Conservation (phyloP, 2,329 filamentous ascomycete genomes). For the Colletotrichum australisinense region DNA sequence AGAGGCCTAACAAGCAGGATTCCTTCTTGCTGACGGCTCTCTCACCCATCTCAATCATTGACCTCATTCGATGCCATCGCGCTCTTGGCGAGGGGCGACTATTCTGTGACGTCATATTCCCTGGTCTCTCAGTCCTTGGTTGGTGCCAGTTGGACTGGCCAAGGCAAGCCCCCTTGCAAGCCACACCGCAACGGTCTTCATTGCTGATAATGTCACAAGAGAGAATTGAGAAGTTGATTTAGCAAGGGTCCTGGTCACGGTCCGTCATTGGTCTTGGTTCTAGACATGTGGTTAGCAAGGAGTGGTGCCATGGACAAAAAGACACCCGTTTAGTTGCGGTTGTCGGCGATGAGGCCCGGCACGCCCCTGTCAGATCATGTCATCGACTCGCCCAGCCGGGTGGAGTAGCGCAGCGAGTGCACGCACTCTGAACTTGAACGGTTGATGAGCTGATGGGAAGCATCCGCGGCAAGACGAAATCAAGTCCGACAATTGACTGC, state of each 20-base stretch:
- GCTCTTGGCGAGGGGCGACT: constrained; percentile 14
- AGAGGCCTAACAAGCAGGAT: background rate
- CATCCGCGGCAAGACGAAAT: too few relatives aligned
- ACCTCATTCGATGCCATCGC: constrained; percentile 25
- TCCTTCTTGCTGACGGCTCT: background rate
- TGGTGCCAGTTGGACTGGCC: constrained; percentile 14
- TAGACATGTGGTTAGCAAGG: background rate
- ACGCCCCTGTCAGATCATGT: background rate
- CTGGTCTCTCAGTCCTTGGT: constrained; percentile 9
- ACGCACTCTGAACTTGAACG: too few relatives aligned
- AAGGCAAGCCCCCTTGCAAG: constrained; percentile 28
- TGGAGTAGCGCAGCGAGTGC: too few relatives aligned
- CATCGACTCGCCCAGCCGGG: too few relatives aligned
- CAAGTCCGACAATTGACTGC: too few relatives aligned
- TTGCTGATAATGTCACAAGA: background rate
- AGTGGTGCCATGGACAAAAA: background rate
- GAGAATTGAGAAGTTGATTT: background rate
- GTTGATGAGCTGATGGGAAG: too few relatives aligned
- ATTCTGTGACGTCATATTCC: constrained; percentile 19
- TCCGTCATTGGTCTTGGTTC: background rate
- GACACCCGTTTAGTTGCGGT: too few relatives aligned
- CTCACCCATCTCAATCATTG: constrained; percentile 5
- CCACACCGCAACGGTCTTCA: constrained; percentile 19
- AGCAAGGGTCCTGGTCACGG: background rate
- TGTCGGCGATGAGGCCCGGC: background rate